Evolutionary conservation across 2,329 filamentous ascomycete genomes (phyloP).

Genomic region (Colletotrichum euphorbiae): DNA sequence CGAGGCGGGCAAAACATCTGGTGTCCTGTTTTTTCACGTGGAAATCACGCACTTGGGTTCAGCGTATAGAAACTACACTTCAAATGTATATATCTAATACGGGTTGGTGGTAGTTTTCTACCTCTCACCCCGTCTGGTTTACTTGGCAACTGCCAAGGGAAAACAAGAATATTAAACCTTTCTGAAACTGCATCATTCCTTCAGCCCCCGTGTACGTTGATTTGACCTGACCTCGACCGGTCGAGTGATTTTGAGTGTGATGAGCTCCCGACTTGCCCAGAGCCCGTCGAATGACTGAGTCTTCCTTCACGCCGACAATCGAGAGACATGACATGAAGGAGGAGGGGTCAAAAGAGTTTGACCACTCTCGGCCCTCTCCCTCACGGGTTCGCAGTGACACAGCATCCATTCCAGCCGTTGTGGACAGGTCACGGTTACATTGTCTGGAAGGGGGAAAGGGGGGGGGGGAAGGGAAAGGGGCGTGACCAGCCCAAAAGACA

Average conservation of each 20-base stretch:
- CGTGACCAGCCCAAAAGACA: constrained; percentile 5
- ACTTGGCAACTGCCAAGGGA: neutral
- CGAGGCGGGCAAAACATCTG: constrained; percentile 10
- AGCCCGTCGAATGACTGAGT: neutral
- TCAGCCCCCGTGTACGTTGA: neutral
- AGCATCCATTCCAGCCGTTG: neutral
- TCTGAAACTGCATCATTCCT: neutral
- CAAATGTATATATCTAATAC: constrained; percentile 36
- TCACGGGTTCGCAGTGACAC: neutral
- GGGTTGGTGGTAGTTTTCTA: neutral
- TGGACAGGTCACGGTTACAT: neutral
- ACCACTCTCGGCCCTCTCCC: neutral
- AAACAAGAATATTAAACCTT: constrained; percentile 1
- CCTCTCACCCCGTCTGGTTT: constrained; percentile 6
- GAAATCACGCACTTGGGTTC: constrained; percentile 2
- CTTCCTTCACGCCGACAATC: neutral
- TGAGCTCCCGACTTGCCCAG: neutral
- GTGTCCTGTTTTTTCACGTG: constrained; percentile 34
- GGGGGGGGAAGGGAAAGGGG: neutral
- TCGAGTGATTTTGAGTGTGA: constrained; percentile 4
- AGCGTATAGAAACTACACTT: constrained; percentile 28
- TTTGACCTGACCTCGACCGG: neutral
- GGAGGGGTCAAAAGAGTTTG: neutral
- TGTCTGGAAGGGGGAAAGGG: neutral
- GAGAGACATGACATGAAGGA: neutral